A percentile compares a stretch with the other conserved stretches of the same genome.
Evolutionary conservation across 345 rosid genomes (phyloP).

Genomic region (Heritiera littoralis): DNA sequence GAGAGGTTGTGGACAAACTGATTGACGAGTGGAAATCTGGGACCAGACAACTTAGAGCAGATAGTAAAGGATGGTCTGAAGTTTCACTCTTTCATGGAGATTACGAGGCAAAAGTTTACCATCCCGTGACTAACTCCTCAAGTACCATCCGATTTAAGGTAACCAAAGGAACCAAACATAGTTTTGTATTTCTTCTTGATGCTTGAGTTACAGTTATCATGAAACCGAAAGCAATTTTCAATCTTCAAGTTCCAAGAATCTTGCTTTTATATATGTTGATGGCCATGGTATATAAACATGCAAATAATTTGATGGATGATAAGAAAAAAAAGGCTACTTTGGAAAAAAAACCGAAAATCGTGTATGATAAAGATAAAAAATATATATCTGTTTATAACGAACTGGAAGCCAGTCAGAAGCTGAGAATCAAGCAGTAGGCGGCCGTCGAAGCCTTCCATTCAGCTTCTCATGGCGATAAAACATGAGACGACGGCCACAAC

Average conservation of each 20-base stretch:
- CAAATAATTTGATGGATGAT: neutral
- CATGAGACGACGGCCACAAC: conserved; percentile 49
- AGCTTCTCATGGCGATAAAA: conserved; percentile 24
- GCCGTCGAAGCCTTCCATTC: conserved; percentile 2
- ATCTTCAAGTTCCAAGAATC: neutral
- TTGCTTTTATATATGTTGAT: neutral
- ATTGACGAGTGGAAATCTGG: conserved; percentile 48
- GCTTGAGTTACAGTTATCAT: conserved; percentile 6
- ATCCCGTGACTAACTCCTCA: neutral
- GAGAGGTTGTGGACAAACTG: conserved; percentile 66
- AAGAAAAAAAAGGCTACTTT: neutral
- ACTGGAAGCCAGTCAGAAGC: neutral
- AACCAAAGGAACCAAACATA: conserved; percentile 24
- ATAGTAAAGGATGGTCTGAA: conserved; percentile 35
- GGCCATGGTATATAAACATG: neutral
- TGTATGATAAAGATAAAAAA: neutral
- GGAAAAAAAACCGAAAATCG: neutral
- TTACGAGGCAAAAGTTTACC: conserved; percentile 26
- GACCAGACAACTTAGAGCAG: conserved; percentile 15
- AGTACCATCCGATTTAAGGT: conserved; percentile 16
- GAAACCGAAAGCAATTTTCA: neutral
- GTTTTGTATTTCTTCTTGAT: conserved; percentile 22
- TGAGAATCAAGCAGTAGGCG: neutral
- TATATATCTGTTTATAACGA: neutral
- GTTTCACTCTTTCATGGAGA: conserved; percentile 57